A percentile compares a stretch with the other conserved stretches of the same genome.
Conservation (phyloP, 23 red algal species). For the Chondrus crispus region DNA sequence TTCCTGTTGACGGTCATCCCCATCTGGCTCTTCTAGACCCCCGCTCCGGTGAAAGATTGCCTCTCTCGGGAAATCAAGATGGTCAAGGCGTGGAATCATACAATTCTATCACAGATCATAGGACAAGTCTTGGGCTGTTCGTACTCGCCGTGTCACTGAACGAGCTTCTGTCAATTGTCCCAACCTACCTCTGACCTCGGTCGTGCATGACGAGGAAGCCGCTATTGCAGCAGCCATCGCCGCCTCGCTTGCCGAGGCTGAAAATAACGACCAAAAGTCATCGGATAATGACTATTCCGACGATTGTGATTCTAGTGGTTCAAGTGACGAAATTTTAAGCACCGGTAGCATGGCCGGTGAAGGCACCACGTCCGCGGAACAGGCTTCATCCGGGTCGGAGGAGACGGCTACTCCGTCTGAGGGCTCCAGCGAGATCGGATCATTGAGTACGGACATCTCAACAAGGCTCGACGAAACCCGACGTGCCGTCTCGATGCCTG, state of each 20-base stretch:
- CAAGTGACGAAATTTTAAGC: background rate
- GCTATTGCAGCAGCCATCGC: conserved; percentile 49
- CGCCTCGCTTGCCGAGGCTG: conserved; percentile 19
- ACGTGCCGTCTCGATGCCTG: background rate
- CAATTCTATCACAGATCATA: background rate
- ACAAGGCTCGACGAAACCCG: background rate
- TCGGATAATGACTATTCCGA: background rate
- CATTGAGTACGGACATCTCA: background rate
- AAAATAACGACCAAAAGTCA: background rate
- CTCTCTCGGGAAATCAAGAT: conserved; percentile 58
- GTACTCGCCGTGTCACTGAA: conserved; percentile 20
- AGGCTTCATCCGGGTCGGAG: background rate
- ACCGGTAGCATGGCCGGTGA: background rate
- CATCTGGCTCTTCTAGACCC: conserved; percentile 67
- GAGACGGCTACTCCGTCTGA: background rate
- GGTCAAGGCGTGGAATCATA: conserved; percentile 5
- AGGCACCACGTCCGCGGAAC: background rate
- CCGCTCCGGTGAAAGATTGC: conserved; percentile 57
- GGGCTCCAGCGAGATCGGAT: too few species aligned
- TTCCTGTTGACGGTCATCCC: conserved; percentile 38
- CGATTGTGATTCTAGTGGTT: background rate
- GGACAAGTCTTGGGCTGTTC: conserved; percentile 44
- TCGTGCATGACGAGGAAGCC: conserved; percentile 48
- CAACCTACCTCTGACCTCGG: background rate
- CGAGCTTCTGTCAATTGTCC: too few species aligned